A percentile compares a stretch with the other conserved stretches of the same genome.
phyloP scores from a whole-genome alignment of 441 rosid genomes.

The Raphanus hybrid region DNA sequence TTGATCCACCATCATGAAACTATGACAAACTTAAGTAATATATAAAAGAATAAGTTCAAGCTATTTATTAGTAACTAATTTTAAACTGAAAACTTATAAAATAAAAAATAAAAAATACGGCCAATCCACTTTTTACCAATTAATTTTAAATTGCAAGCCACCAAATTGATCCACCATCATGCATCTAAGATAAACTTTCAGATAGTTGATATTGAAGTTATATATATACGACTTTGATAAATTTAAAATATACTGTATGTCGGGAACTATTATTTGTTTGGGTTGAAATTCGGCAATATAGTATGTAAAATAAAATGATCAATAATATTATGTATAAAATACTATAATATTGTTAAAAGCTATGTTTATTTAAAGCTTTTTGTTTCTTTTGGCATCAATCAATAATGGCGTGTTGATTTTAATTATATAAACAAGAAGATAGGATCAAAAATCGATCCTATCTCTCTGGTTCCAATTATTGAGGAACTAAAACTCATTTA shows the following conservation, averaged over 20 bases:
- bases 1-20: no score
- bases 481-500: conserved; percentile 36
- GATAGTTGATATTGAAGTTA: background rate
- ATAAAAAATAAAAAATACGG: no score
- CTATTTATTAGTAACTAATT: no score
- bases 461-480: conserved; percentile 47
- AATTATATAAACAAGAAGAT: conserved; percentile 35
- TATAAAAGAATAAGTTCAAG: no score
- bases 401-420: conserved; percentile 34
- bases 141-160: background rate
- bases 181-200: background rate
- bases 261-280: background rate
- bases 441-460: conserved; percentile 43
- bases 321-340: background rate
- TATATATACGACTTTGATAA: background rate
- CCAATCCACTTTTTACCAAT: no score
- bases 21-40: no score
- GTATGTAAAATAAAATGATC: background rate
- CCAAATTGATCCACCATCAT: conserved; percentile 24
- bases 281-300: background rate
- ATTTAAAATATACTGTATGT: background rate
- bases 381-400: conserved; percentile 11
- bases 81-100: no score
- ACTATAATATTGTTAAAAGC: conserved; percentile 11
- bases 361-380: conserved; percentile 11